Conservation (phyloP, 805 yeast genomes). For the Lachancea dasiensis region DNA sequence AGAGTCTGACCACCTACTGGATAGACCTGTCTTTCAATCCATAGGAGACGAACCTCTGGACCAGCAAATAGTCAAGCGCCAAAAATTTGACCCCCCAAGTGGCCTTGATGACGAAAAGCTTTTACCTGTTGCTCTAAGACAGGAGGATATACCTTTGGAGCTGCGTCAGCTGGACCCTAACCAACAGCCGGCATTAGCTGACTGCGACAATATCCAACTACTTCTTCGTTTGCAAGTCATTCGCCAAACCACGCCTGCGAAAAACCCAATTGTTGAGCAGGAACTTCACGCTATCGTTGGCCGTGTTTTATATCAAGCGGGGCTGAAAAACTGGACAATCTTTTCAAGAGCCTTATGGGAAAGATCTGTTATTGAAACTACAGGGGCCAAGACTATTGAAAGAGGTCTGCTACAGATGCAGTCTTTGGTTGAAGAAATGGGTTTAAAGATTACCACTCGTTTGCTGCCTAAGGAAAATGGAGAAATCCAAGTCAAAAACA, state of each 20-base stretch:
- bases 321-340: constrained; percentile 53
- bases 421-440: constrained; percentile 82
- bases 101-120: constrained; percentile 39
- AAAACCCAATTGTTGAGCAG: constrained; percentile 67
- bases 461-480: constrained; percentile 41
- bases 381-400: constrained; percentile 79
- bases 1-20: constrained; percentile 72
- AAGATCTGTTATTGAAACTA: constrained; percentile 77
- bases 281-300: constrained; percentile 72
- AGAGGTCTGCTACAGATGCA: constrained; percentile 93
- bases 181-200: constrained; percentile 65
- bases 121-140: constrained; percentile 57
- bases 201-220: constrained; percentile 68
- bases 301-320: constrained; percentile 54
- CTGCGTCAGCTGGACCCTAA: constrained; percentile 67
- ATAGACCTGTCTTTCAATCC: constrained; percentile 64
- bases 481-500: constrained; percentile 32
- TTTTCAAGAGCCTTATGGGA: constrained; percentile 85
- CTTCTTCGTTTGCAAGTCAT: constrained; percentile 60
- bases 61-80: constrained; percentile 35
- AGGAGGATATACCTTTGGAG: constrained; percentile 54
- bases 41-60: constrained; percentile 44
- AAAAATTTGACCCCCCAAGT: constrained; percentile 35
- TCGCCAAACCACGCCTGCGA: constrained; percentile 64
- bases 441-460: constrained; percentile 55